Evolutionary conservation across 176 grass and related monocot species (phyloP).

Genomic region (Eleusine indica): DNA sequence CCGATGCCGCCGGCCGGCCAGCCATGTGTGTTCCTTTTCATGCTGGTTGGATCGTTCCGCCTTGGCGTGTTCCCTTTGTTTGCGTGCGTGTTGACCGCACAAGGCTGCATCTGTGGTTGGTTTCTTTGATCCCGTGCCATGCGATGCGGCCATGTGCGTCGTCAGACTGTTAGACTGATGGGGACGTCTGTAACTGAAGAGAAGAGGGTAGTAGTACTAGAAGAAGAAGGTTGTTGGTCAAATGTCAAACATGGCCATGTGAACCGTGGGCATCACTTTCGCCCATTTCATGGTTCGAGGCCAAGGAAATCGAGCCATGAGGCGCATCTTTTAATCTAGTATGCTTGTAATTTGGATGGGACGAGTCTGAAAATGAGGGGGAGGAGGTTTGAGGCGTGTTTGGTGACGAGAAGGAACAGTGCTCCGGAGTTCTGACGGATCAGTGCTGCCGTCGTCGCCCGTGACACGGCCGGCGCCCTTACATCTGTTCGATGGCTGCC

Average conservation of each 20-base stretch:
- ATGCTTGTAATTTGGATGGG: no score
- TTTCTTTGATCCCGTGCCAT: not conserved
- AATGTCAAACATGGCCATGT: not conserved
- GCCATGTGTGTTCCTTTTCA: not conserved
- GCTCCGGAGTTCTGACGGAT: no score
- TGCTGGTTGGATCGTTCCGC: not conserved
- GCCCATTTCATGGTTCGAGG: not conserved
- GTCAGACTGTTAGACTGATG: not conserved
- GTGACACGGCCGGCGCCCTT: no score
- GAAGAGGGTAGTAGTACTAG: no score
- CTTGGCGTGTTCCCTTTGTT: not conserved
- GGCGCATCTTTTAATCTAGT: no score
- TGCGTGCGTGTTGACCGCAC: slow-evolving; percentile 9
- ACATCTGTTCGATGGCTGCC: no score
- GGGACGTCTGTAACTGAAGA: not conserved
- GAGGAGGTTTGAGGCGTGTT: no score
- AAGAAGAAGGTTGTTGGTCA: not conserved
- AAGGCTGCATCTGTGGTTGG: not conserved
- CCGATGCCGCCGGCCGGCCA: not conserved
- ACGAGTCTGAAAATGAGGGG: no score
- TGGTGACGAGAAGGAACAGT: no score
- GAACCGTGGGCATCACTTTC: not conserved
- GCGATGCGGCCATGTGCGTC: not conserved
- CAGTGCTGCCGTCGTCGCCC: no score
- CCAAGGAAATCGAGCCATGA: not conserved